Base-by-base conservation (phyloP, 163 green algal genomes). In the Picocystis sp. region DNA sequence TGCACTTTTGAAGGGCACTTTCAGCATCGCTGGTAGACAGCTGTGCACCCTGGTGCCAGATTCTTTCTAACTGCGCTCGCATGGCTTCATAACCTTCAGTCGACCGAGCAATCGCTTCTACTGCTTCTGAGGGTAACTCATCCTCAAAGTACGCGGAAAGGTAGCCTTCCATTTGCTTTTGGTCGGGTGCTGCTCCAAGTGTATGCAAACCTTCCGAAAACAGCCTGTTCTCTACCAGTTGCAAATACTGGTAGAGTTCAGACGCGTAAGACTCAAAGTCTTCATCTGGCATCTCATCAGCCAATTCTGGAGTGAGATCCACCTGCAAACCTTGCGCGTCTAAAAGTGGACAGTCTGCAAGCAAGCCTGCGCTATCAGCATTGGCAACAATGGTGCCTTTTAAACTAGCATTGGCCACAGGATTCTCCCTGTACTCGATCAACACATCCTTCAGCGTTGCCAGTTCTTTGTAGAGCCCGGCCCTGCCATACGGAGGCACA, bases 391-490 rank as follows among this genome's bases (percentile, higher is more conserved):
- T 87, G 29, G 77, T 53, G 11, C 58, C 70, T 43, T 51, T 66
- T 1, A 94, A 65, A 19, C 56, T 45, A 8, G 62, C 62, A 15
- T 70, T 71, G 22, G 3, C 70, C 3, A 24, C 45, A 17, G 6
- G n/a, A 45, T 60, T 24, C 51, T 62, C 51, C 23, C 66, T 56
- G 42, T 60, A 75, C 47, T 86, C 79, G 5, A 51, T 38, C 13
- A 94, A 50, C 47, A 93, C 64, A 1, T 74, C 71, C 41, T 79
- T 76, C 3, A 95, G 69, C n/a, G 73, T 66, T 11, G 80, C 64
- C 43, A 95, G 69, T 70, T 94, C 79, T 71, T 94, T 94, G 76
- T 97, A 97, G 55, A 97, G 76, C 10, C 88, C 87, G 47, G 85
- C 65, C 13, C 72, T 62, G 3, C 69, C 69, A 47, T 77, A 77